These are phyloP conservation scores for Colletotrichum acutatum DNA, from an alignment of 2,329 filamentous ascomycete species.

Conservation along the genomic window DNA sequence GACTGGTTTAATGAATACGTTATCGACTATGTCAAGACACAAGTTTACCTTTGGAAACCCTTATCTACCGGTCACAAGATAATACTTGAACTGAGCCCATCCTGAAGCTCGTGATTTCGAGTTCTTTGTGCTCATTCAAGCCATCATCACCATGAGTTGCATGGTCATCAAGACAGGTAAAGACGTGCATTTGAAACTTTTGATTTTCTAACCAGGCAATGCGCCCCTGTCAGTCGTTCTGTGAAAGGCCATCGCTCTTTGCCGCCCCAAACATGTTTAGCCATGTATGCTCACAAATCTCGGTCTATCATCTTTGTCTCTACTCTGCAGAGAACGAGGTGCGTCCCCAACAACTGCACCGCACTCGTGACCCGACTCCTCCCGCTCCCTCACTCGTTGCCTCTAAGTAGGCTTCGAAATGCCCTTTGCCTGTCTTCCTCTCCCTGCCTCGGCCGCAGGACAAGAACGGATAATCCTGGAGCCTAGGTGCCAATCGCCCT, in stretches of 20 bases:
- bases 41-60: too few species aligned
- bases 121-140: background rate
- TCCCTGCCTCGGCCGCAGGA: background rate
- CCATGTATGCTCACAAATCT: background rate
- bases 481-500: background rate
- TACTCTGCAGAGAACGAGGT: background rate
- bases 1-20: too few species aligned
- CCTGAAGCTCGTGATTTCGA: too few species aligned
- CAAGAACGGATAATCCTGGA: background rate
- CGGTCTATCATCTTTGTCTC: conserved; percentile 10
- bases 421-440: background rate
- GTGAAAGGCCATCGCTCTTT: background rate
- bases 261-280: background rate
- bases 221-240: background rate
- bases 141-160: background rate
- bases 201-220: background rate
- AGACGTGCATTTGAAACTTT: background rate
- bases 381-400: background rate
- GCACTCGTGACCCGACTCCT: background rate
- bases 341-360: background rate
- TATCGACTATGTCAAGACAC: too few species aligned
- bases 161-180: background rate
- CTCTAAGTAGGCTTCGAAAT: background rate
- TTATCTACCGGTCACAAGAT: too few species aligned
- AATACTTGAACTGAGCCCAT: too few species aligned